Evolutionary conservation across 805 yeast genomes (phyloP).

Genomic region (Starmera amethionina): DNA sequence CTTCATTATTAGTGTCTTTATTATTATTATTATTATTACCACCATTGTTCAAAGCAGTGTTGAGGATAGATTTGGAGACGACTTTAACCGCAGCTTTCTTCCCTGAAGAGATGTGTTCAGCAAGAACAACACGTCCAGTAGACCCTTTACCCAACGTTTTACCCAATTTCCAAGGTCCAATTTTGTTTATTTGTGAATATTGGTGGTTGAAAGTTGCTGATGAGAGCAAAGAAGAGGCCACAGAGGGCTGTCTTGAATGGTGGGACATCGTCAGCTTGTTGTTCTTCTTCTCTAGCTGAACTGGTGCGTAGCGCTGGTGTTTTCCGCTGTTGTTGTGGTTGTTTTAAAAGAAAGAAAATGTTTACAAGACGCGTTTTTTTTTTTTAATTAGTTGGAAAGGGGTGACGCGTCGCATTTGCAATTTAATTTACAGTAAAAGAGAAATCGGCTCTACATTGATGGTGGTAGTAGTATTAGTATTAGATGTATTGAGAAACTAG

Average conservation of each 20-base stretch:
- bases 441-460: background rate
- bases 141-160: slow-evolving; percentile 76
- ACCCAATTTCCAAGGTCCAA: slow-evolving; percentile 81
- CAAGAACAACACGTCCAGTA: slow-evolving; percentile 70
- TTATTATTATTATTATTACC: slow-evolving; percentile 2
- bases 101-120: slow-evolving; percentile 59
- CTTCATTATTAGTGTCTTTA: slow-evolving; percentile 37
- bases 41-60: slow-evolving; percentile 23
- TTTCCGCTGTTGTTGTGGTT: slow-evolving; percentile 1
- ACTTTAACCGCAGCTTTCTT: slow-evolving; percentile 79
- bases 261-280: slow-evolving; percentile 18
- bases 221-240: slow-evolving; percentile 45
- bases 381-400: no score
- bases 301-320: background rate
- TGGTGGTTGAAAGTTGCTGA: slow-evolving; percentile 25
- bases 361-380: background rate
- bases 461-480: background rate
- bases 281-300: background rate
- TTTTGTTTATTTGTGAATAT: slow-evolving; percentile 31
- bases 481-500: background rate
- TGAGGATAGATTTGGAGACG: slow-evolving; percentile 54
- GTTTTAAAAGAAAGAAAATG: slow-evolving; percentile 1
- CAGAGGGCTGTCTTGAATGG: slow-evolving; percentile 47
- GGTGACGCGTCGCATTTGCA: no score
- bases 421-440: no score